phyloP scores from a whole-genome alignment of 208 protist genomes.

The Wallacemonas sp. region DNA sequence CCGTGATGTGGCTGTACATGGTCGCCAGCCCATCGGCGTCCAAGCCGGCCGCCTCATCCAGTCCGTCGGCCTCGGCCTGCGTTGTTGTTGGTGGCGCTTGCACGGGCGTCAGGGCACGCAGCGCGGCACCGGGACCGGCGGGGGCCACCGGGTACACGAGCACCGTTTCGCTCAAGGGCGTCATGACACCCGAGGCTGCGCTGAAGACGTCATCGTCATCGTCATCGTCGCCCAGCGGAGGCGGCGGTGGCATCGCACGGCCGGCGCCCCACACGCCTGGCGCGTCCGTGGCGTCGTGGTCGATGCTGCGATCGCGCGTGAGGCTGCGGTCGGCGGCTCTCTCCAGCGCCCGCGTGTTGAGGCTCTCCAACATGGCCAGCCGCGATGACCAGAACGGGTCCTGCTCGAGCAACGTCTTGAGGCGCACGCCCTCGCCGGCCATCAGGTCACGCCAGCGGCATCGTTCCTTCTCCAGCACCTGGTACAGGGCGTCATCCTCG shows the following conservation, averaged over 20 bases:
- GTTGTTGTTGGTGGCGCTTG: not conserved
- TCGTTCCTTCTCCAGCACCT: conserved; percentile 22
- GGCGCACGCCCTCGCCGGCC: conserved; percentile 24
- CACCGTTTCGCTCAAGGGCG: conserved; percentile 26
- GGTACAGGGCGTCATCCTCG: conserved; percentile 24
- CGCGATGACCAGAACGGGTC: conserved; percentile 33
- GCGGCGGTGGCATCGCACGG: not conserved
- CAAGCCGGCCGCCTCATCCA: not conserved
- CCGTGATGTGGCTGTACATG: conserved; percentile 1
- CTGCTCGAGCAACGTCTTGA: conserved; percentile 25
- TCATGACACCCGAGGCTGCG: conserved; percentile 13
- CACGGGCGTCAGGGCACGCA: not conserved
- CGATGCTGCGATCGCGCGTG: not conserved
- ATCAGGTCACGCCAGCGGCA: conserved; percentile 22
- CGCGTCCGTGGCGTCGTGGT: not conserved
- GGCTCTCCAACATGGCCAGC: conserved; percentile 23
- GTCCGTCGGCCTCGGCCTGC: not conserved
- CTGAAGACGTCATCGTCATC: conserved; percentile 19
- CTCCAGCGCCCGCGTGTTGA: conserved; percentile 20
- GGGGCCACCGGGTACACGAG: conserved; percentile 15
- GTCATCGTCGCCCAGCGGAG: not conserved
- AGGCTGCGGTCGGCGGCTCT: not conserved
- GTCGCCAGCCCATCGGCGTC: conserved; percentile 2
- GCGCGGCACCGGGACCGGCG: not conserved
- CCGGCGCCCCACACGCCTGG: not conserved